Evolutionary conservation across 2,329 filamentous ascomycete genomes (phyloP).

Genomic region (Chalaropsis thielavioides): DNA sequence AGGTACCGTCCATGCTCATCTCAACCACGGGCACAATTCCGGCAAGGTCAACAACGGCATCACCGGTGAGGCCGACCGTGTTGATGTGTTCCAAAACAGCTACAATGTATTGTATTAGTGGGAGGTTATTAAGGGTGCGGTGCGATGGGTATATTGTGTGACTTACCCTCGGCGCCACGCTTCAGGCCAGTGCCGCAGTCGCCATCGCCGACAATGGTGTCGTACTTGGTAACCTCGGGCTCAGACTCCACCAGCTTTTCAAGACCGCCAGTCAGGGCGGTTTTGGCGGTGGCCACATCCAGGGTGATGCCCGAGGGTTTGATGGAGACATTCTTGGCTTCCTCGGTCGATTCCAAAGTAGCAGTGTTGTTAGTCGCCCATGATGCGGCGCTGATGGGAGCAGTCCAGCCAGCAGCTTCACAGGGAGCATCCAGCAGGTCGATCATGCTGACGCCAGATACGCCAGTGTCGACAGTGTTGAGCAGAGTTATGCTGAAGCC

Average conservation of each 20-base stretch:
- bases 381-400: constrained; percentile 45
- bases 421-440: constrained; percentile 55
- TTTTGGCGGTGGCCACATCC: constrained; percentile 36
- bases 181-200: constrained; percentile 80
- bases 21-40: constrained; percentile 41
- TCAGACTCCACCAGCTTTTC: constrained; percentile 50
- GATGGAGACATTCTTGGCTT: constrained; percentile 27
- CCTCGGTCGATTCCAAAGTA: constrained; percentile 21
- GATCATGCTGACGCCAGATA: constrained; percentile 47
- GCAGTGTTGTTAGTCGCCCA: constrained; percentile 45
- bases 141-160: not conserved
- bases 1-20: constrained; percentile 46
- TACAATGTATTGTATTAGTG: constrained; percentile 24
- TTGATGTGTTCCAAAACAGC: constrained; percentile 39
- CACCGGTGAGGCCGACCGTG: constrained; percentile 33
- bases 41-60: constrained; percentile 39
- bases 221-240: constrained; percentile 56
- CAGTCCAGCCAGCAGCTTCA: constrained; percentile 56
- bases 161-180: constrained; percentile 62
- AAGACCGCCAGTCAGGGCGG: constrained; percentile 42
- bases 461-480: constrained; percentile 45
- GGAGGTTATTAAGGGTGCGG: not conserved
- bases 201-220: constrained; percentile 77
- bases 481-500: constrained; percentile 62
- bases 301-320: constrained; percentile 37